These are phyloP conservation scores for Cyclotella kingstonii DNA, from an alignment of 108 stramenopile species.

Conservation along the genomic window DNA sequence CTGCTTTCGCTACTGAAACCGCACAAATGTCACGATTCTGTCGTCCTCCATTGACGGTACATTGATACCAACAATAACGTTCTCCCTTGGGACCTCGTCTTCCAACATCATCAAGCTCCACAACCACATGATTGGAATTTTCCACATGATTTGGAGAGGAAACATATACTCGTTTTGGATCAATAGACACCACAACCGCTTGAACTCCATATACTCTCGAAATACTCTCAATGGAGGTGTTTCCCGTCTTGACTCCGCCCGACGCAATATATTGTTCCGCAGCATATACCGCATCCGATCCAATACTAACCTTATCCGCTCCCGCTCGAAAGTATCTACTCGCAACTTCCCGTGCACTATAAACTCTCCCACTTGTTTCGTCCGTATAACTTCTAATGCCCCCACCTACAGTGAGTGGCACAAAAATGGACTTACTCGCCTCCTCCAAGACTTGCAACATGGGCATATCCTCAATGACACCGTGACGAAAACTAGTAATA, in stretches of 20 bases:
- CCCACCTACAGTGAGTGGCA: conserved; percentile 97
- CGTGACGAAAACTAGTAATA: conserved; percentile 94
- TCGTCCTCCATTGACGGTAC: conserved; percentile 96
- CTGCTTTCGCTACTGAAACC: conserved; percentile 81
- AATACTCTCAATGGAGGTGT: conserved; percentile 90
- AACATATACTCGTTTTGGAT: conserved; percentile 95
- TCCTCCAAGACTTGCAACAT: conserved; percentile 95
- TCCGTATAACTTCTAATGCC: conserved; percentile 96
- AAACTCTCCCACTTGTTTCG: conserved; percentile 66
- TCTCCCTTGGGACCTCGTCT: conserved; percentile 82
- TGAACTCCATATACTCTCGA: conserved; percentile 93
- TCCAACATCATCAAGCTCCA: conserved; percentile 58
- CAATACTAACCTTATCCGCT: conserved; percentile 97
- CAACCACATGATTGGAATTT: conserved; percentile 57
- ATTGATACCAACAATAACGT: conserved; percentile 94
- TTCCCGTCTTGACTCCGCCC: conserved; percentile 66
- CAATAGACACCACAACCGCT: conserved; percentile 97
- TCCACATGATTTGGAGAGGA: conserved; percentile 41
- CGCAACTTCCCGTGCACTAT: conserved; percentile 94
- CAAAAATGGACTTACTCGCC: conserved; percentile 92
- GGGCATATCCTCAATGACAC: conserved; percentile 95
- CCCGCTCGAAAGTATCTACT: conserved; percentile 97
- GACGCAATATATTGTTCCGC: conserved; percentile 69
- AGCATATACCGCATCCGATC: conserved; percentile 94
- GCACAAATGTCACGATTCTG: conserved; percentile 92